Base-by-base conservation (phyloP, 2,329 filamentous ascomycete genomes). In the Aspergillus arachidicola region DNA sequence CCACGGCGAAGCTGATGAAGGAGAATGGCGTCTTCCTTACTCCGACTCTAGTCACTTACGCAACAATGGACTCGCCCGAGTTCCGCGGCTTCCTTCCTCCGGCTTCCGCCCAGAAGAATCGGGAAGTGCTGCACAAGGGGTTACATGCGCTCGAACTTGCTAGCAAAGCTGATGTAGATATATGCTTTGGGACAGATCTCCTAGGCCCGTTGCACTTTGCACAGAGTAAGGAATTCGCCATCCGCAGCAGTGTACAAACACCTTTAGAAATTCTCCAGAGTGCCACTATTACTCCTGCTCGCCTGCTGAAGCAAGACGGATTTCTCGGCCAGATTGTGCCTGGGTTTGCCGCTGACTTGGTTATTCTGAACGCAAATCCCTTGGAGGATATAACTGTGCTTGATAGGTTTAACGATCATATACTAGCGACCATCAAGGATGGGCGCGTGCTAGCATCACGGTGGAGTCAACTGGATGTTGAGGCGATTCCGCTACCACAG, bases 101-200 rank as follows among this genome's bases (percentile, higher is more conserved):
- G 6, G 78, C 79, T 23, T 79, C 78, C 11, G 78, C 74, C 28
- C 73, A 69, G n/a, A 87, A 87, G 76, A 86, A 87, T 61, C 65
- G 78, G 6, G 75, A 81, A 60, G 84, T 86, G 1, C 73, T 87
- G 4, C 70, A 78, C 19, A 75, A 75, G 3, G 85, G 85, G 1
- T 67, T 87, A 4, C 66, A 75, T 16, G 78, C 80, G 0, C 72
- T 87, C 19, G 76, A 81, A 55, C 79, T 86, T 23, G 84, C 84
- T 3, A 73, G 78, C 23, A 79, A 84, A 11, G 83, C 82, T 0
- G 85, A 85, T 0, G 84, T 87, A 1, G 83, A 78, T 0, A 83
- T 88, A 46, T 87, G 84, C 69, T 86, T 82, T 65, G 86, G 86
- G 0, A 83, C 83, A 0, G 85, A 87, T 72, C 76, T 87, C 9